A percentile compares a stretch with the other conserved stretches of the same genome.
Conservation (phyloP, 1,284 basidiomycete genomes). For the Trichosporon ovoides region DNA sequence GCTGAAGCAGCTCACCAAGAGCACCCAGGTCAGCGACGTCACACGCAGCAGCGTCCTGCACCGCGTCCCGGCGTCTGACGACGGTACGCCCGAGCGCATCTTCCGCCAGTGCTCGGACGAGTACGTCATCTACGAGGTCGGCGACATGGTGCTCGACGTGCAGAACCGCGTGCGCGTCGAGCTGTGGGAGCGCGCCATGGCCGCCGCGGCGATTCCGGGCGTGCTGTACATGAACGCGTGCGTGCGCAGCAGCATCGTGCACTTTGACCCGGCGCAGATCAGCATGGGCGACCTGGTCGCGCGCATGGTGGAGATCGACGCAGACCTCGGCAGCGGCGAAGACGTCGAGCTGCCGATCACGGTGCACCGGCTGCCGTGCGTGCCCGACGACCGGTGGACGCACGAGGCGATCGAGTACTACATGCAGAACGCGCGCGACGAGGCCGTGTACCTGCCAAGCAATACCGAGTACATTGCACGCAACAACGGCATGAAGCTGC, state of each 20-base stretch:
- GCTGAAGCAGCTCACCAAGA: conserved; percentile 12
- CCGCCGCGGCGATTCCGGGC: conserved; percentile 43
- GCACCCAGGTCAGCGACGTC: conserved; percentile 10
- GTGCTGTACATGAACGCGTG: conserved; percentile 55
- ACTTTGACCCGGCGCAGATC: conserved; percentile 53
- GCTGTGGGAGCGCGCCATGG: conserved; percentile 54
- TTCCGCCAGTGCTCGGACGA: conserved; percentile 55
- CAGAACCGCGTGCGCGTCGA: conserved; percentile 56
- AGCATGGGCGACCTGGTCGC: conserved; percentile 51
- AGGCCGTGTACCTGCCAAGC: conserved; percentile 61
- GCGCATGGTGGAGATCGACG: conserved; percentile 36
- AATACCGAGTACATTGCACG: conserved; percentile 62
- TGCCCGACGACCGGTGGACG: conserved; percentile 59
- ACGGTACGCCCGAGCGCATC: conserved; percentile 10
- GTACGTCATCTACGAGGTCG: conserved; percentile 59
- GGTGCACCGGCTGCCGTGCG: conserved; percentile 59
- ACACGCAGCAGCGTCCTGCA: conserved; percentile 15
- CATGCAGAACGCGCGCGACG: conserved; percentile 43
- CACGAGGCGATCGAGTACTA: conserved; percentile 58
- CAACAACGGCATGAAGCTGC: conserved; percentile 51
- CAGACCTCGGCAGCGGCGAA: conserved; percentile 17
- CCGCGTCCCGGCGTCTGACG: conserved; percentile 10
- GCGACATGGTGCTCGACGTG: conserved; percentile 55
- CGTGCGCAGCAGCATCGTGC: conserved; percentile 58
- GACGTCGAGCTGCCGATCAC: conserved; percentile 54